These are phyloP conservation scores for Albatrellus ellisii DNA, from an alignment of 768 basidiomycete genomes.

Conservation along the genomic window DNA sequence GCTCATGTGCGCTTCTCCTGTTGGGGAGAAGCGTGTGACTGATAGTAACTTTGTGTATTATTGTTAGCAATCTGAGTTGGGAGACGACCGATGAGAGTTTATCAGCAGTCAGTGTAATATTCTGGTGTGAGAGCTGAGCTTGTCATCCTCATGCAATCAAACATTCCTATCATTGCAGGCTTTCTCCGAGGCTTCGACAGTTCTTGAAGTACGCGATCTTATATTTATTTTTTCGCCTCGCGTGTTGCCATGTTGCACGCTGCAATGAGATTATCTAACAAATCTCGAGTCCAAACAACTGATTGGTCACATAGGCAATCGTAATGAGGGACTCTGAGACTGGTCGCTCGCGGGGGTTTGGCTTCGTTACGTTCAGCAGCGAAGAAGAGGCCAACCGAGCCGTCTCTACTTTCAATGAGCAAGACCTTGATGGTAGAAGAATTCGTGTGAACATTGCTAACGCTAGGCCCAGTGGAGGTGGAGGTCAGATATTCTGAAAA, in stretches of 20 bases:
- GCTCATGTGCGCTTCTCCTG: slow-evolving; percentile 33
- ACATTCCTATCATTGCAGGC: slow-evolving; percentile 42
- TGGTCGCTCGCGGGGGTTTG: slow-evolving; percentile 92
- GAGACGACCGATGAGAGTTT: slow-evolving; percentile 90
- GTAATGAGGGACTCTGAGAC: slow-evolving; percentile 99
- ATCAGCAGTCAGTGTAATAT: slow-evolving; percentile 68
- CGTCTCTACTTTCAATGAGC: slow-evolving; percentile 69
- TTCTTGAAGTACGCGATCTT: slow-evolving; percentile 85
- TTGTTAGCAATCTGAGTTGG: slow-evolving; percentile 93
- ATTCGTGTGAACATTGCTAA: slow-evolving; percentile 84
- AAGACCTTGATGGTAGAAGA: slow-evolving; percentile 85
- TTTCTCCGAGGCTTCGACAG: slow-evolving; percentile 69
- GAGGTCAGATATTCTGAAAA: too few relatives aligned
- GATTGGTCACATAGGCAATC: slow-evolving; percentile 76
- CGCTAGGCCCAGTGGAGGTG: slow-evolving; percentile 42
- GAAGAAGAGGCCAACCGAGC: slow-evolving; percentile 62
- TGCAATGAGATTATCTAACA: neutral
- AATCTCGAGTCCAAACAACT: neutral
- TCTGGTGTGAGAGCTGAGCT: slow-evolving; percentile 19
- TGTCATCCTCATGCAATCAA: slow-evolving; percentile 32
- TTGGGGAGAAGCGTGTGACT: slow-evolving; percentile 27
- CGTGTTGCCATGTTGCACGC: slow-evolving; percentile 13
- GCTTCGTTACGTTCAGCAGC: slow-evolving; percentile 74
- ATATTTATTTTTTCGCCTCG: slow-evolving; percentile 9
- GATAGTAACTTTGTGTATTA: slow-evolving; percentile 33